A percentile compares a stretch with the other conserved stretches of the same genome.
Conservation (phyloP, 2,329 filamentous ascomycete species). For the Ophiostoma australiae region DNA sequence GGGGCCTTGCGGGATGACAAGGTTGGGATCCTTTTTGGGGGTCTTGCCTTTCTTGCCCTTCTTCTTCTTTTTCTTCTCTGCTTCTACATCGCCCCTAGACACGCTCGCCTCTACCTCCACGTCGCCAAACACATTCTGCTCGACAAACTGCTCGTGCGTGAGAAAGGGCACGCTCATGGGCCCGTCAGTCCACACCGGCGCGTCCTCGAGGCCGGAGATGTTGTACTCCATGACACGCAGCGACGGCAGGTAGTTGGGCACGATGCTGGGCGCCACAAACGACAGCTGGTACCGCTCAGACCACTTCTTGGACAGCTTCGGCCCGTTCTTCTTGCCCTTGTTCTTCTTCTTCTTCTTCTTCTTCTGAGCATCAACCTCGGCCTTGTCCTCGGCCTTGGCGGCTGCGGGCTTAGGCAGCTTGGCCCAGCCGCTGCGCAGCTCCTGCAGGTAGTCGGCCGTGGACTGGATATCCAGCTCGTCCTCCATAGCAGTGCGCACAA, state of each 20-base stretch:
- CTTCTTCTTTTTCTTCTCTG: conserved; percentile 21
- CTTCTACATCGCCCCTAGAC: too few relatives aligned
- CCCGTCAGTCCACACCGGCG: conserved; percentile 43
- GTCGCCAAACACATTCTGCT: neutral
- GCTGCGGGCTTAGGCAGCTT: conserved; percentile 55
- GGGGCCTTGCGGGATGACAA: conserved; percentile 66
- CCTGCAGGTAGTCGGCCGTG: conserved; percentile 74
- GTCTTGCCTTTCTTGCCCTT: conserved; percentile 15
- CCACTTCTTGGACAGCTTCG: conserved; percentile 47
- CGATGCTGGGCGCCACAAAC: conserved; percentile 77
- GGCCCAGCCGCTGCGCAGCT: conserved; percentile 73
- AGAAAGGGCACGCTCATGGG: conserved; percentile 24
- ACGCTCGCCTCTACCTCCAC: conserved; percentile 5
- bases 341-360: conserved; percentile 31
- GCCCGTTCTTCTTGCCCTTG: conserved; percentile 31
- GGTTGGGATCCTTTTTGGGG: conserved; percentile 48
- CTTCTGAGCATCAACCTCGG: conserved; percentile 28
- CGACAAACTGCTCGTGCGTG: conserved; percentile 8
- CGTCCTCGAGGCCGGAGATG: conserved; percentile 65
- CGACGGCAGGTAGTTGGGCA: conserved; percentile 89
- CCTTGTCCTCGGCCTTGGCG: conserved; percentile 22
- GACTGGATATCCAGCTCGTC: conserved; percentile 58
- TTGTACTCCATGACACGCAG: conserved; percentile 94
- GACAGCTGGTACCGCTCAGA: conserved; percentile 81
- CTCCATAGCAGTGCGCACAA: conserved; percentile 39